Evolutionary conservation across 345 rosid species (phyloP).

Genomic region (Geranium rotundifolium): DNA sequence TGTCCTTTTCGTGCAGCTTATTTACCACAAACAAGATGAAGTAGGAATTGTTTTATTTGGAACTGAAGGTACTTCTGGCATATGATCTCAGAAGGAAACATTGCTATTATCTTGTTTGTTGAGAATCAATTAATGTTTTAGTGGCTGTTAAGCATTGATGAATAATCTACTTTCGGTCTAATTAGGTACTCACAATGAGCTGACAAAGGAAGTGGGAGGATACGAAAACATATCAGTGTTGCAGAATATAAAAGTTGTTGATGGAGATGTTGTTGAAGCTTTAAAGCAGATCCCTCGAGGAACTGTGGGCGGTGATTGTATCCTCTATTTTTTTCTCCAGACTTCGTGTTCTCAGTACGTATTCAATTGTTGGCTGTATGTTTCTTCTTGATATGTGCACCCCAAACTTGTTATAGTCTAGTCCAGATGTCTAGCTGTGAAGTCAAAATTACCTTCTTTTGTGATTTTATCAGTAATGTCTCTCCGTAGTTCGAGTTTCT

Average conservation of each 20-base stretch:
- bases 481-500: too few species aligned
- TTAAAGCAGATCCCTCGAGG: constrained; percentile 64
- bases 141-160: neutral
- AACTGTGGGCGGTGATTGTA: constrained; percentile 70
- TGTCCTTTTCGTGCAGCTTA: constrained; percentile 41
- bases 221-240: constrained; percentile 58
- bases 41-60: constrained; percentile 77
- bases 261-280: constrained; percentile 39
- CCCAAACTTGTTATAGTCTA: neutral
- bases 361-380: neutral
- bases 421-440: neutral
- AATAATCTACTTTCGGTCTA: constrained; percentile 9
- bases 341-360: neutral
- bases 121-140: constrained; percentile 1
- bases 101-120: constrained; percentile 3
- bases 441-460: neutral
- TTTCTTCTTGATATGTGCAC: neutral
- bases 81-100: too few species aligned
- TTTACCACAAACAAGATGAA: constrained; percentile 64
- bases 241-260: constrained; percentile 53
- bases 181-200: constrained; percentile 65
- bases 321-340: constrained; percentile 23
- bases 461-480: too few species aligned
- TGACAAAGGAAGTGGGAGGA: constrained; percentile 73
- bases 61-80: constrained; percentile 46